Conservation (phyloP, 2,329 filamentous ascomycete genomes). For the Trichophyton verrucosum region DNA sequence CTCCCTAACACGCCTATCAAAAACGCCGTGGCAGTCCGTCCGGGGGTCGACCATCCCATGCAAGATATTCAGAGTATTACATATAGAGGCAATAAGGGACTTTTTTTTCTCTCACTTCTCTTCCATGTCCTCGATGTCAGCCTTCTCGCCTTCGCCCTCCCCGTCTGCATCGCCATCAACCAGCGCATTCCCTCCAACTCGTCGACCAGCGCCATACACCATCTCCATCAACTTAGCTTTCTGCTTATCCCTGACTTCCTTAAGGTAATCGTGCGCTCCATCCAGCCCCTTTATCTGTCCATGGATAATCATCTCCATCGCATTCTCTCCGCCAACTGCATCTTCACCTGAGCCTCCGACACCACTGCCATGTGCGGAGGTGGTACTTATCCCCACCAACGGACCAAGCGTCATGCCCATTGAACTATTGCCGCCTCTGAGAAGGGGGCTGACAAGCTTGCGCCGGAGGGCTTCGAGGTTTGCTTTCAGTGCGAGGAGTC, state of each 20-base stretch:
- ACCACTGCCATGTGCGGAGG: conserved; percentile 17
- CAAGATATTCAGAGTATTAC: not conserved
- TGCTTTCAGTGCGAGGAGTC: conserved; percentile 69
- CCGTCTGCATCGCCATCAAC: not conserved
- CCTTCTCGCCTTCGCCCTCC: not conserved
- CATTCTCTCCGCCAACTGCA: conserved; percentile 52
- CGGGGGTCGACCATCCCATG: too few species aligned
- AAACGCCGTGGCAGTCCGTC: too few species aligned
- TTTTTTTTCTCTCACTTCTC: not conserved
- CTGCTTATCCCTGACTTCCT: conserved; percentile 62
- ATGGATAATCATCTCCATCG: conserved; percentile 45
- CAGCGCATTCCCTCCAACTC: not conserved
- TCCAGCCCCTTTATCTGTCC: conserved; percentile 77
- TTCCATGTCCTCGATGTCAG: conserved; percentile 9
- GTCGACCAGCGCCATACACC: conserved; percentile 48
- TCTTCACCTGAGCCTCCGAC: conserved; percentile 13
- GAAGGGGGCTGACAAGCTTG: conserved; percentile 73
- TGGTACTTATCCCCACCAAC: conserved; percentile 11
- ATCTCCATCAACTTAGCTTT: conserved; percentile 73
- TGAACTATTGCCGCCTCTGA: conserved; percentile 50
- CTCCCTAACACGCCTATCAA: too few species aligned
- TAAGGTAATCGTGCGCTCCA: conserved; percentile 66
- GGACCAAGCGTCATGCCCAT: conserved; percentile 26
- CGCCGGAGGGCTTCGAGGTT: conserved; percentile 73
- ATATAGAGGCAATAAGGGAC: not conserved